These are phyloP conservation scores for Penicillium sp. DNA, from an alignment of 2,329 filamentous ascomycete species.

Conservation along the genomic window DNA sequence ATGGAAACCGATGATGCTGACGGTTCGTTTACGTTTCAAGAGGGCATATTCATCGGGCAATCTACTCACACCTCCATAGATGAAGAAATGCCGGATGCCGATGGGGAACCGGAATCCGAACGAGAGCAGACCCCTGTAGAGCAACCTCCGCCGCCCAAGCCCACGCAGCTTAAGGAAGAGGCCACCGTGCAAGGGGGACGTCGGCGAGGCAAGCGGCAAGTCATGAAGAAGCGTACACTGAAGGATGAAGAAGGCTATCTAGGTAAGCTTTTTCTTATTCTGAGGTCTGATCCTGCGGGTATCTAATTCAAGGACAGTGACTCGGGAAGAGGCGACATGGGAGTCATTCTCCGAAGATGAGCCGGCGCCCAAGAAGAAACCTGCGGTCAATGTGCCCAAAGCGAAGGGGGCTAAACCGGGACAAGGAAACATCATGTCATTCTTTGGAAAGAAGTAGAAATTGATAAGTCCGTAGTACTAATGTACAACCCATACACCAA, in stretches of 20 bases:
- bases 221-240: slow-evolving; percentile 84
- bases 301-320: slow-evolving; percentile 59
- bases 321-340: slow-evolving; percentile 80
- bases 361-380: slow-evolving; percentile 51
- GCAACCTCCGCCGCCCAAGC: slow-evolving; percentile 39
- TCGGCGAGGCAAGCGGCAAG: slow-evolving; percentile 71
- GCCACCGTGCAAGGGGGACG: slow-evolving; percentile 62
- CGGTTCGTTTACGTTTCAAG: slow-evolving; percentile 12
- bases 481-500: not conserved
- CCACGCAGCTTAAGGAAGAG: slow-evolving; percentile 50
- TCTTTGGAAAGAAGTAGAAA: slow-evolving; percentile 76
- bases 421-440: slow-evolving; percentile 81
- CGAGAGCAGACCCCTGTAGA: slow-evolving; percentile 41
- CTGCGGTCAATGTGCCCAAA: slow-evolving; percentile 43
- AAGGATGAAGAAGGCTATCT: slow-evolving; percentile 90
- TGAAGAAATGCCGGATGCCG: slow-evolving; percentile 60
- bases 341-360: slow-evolving; percentile 94
- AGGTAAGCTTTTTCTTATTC: slow-evolving; percentile 54
- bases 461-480: not conserved
- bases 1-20: slow-evolving; percentile 64
- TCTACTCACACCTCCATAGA: slow-evolving; percentile 34
- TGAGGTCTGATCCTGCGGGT: not conserved
- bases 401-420: slow-evolving; percentile 63
- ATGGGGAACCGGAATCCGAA: slow-evolving; percentile 32
- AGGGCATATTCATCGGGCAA: not conserved